These are phyloP conservation scores for Eutrema salsugineum DNA, from an alignment of 441 rosid species.

Conservation along the genomic window DNA sequence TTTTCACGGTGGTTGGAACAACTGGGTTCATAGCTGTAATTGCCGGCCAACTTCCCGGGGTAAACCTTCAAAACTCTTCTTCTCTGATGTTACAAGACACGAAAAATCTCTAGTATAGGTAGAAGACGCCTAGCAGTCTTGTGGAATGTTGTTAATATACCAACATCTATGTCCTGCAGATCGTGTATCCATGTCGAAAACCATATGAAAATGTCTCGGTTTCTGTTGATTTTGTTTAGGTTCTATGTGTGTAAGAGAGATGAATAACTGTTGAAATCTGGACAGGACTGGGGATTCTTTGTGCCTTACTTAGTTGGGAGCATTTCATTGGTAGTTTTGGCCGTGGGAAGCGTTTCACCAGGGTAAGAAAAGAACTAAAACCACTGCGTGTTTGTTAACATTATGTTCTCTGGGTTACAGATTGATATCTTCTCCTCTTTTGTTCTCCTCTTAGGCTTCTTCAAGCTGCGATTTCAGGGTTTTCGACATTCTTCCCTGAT, in stretches of 20 bases:
- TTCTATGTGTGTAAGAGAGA: neutral
- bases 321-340: conserved; percentile 74
- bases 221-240: neutral
- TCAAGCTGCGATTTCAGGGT: conserved; percentile 81
- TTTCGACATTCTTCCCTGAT: conserved; percentile 80
- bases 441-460: conserved; percentile 65
- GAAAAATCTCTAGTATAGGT: no score
- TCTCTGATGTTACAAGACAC: conserved; percentile 40
- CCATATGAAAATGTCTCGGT: neutral
- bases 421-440: neutral
- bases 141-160: no score
- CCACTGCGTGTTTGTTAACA: neutral
- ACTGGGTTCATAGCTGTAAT: conserved; percentile 72
- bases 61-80: conserved; percentile 40
- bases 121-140: neutral
- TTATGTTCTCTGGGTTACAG: neutral
- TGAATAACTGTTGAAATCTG: neutral
- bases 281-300: conserved; percentile 93
- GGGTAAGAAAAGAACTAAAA: conserved; percentile 45
- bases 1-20: conserved; percentile 81
- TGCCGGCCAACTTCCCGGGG: conserved; percentile 95
- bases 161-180: neutral
- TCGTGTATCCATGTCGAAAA: neutral
- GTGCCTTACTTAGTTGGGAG: conserved; percentile 82
- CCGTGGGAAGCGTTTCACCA: conserved; percentile 75